phyloP scores from a whole-genome alignment of 106 monocot genomes.

The Acanthochlamys bracteata region DNA sequence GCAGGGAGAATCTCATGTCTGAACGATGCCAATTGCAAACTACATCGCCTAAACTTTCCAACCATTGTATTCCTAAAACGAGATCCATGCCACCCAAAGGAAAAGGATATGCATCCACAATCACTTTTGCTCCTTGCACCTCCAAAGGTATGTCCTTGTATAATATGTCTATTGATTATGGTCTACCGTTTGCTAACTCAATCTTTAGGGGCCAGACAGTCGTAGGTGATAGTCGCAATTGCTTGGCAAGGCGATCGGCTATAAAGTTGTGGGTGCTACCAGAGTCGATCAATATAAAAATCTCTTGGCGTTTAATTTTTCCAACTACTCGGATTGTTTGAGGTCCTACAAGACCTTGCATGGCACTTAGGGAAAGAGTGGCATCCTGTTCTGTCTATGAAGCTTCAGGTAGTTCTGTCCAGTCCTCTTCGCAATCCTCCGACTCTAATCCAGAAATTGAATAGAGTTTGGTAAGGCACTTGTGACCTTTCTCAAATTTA shows the following conservation, averaged over 20 bases:
- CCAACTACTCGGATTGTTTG: neutral
- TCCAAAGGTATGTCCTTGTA: neutral
- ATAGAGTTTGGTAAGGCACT: too few relatives aligned
- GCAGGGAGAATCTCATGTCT: too few relatives aligned
- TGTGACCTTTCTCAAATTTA: neutral
- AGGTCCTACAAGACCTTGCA: neutral
- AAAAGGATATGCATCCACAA: neutral
- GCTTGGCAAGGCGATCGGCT: neutral
- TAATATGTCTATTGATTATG: too few relatives aligned
- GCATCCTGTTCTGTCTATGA: too few relatives aligned
- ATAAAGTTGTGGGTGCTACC: neutral
- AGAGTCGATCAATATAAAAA: neutral
- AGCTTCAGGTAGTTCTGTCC: too few relatives aligned
- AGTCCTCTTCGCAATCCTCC: neutral
- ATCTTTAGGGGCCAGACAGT: neutral
- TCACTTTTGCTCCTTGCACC: neutral
- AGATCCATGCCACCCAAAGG: neutral
- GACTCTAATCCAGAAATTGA: too few relatives aligned
- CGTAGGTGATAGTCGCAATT: neutral
- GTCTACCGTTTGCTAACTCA: neutral
- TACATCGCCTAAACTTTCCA: too few relatives aligned
- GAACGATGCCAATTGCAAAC: too few relatives aligned
- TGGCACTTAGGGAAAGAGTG: too few relatives aligned
- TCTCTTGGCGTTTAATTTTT: neutral
- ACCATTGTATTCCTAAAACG: neutral